These are phyloP conservation scores for Cyclocybe cylindracea DNA, from an alignment of 768 basidiomycete genomes.

Conservation along the genomic window DNA sequence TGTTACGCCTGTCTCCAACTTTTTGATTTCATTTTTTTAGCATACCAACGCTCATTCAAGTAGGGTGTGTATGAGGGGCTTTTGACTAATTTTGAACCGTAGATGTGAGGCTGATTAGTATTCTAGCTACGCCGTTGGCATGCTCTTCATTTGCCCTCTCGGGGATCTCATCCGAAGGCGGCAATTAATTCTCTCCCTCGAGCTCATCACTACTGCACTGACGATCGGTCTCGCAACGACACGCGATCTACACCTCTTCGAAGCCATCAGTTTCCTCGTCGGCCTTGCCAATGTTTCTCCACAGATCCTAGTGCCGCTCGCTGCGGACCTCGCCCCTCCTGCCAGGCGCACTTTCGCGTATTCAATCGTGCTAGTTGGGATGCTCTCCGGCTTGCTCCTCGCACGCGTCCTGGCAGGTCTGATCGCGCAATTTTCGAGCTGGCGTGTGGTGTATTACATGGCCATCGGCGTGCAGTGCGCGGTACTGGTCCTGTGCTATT, in stretches of 20 bases:
- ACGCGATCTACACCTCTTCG: constrained; percentile 54
- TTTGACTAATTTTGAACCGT: not conserved
- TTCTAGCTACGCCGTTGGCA: constrained; percentile 65
- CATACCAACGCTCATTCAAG: constrained; percentile 66
- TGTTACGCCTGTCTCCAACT: not conserved
- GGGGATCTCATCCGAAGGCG: constrained; percentile 82
- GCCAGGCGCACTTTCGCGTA: constrained; percentile 73
- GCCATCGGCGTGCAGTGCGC: constrained; percentile 66
- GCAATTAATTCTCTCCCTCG: constrained; percentile 62
- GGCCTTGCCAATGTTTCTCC: constrained; percentile 71
- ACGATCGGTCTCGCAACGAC: constrained; percentile 74
- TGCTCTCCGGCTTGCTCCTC: constrained; percentile 70
- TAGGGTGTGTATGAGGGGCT: constrained; percentile 43
- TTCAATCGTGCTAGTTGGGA: constrained; percentile 66
- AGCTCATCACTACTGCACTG: constrained; percentile 52
- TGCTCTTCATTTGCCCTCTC: constrained; percentile 74
- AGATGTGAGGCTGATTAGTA: no score
- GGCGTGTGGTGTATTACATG: constrained; percentile 77
- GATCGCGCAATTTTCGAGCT: constrained; percentile 67
- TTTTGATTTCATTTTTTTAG: constrained; percentile 23
- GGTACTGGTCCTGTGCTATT: constrained; percentile 58
- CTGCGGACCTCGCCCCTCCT: constrained; percentile 79
- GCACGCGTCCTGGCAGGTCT: constrained; percentile 76
- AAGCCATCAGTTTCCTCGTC: constrained; percentile 68
- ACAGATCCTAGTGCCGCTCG: constrained; percentile 74